Percentiles rank a stretch among this genome's conserved stretches.
These are phyloP conservation scores for Thamnidium elegans DNA, from an alignment of 192 early-diverging fungal species.

Conservation along the genomic window DNA sequence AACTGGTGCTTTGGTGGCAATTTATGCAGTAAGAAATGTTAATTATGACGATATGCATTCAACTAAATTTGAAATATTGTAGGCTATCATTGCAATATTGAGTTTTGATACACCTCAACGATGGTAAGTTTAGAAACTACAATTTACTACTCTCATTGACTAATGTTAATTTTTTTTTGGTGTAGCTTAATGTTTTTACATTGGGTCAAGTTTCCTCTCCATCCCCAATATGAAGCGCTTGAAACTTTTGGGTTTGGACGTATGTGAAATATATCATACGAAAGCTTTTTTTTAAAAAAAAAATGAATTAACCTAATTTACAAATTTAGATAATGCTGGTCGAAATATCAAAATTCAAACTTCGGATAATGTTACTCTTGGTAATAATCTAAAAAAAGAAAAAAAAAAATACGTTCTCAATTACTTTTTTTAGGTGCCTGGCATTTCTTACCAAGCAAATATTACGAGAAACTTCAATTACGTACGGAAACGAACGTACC, in stretches of 20 bases:
- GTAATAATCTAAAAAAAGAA: conserved; percentile 9
- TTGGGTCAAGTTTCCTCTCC: conserved; percentile 31
- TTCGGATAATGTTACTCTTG: conserved; percentile 29
- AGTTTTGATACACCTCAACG: conserved; percentile 25
- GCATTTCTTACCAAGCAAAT: conserved; percentile 35
- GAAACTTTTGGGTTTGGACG: conserved; percentile 40
- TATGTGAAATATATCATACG: conserved; percentile 2
- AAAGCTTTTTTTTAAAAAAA: neutral
- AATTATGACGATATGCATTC: neutral
- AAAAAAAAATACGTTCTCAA: neutral
- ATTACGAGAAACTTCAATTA: conserved; percentile 21
- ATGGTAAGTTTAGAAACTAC: conserved; percentile 7
- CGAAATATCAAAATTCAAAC: conserved; percentile 33
- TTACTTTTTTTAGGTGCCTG: conserved; percentile 30
- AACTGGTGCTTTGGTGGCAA: neutral
- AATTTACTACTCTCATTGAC: neutral
- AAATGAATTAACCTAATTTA: neutral
- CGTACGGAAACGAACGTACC: conserved; percentile 3
- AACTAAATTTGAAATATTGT: neutral
- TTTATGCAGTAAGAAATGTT: conserved; percentile 3
- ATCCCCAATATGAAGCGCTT: conserved; percentile 24
- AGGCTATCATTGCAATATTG: conserved; percentile 15
- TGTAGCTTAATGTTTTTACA: conserved; percentile 32
- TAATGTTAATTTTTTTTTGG: neutral
- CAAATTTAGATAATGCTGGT: conserved; percentile 28